Evolutionary conservation across 331 rosid genomes (phyloP), one percentile per base, ranked within the genome.

Genomic region (Spiraea crenata): DNA sequence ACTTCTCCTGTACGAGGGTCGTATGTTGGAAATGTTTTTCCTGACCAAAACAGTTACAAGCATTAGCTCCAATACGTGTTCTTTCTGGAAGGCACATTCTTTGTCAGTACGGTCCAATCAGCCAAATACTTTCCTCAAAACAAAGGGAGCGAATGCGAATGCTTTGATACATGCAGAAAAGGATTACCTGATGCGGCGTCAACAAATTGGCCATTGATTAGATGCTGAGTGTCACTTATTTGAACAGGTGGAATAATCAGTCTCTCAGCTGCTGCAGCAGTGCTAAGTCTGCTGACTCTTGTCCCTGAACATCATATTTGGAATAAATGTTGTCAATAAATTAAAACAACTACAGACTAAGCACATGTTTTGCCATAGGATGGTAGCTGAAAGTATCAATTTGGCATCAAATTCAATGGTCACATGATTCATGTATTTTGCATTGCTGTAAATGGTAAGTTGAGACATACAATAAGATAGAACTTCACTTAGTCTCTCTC

Each of bases 121-220:
- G 63, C 13, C 13, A 17, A 60, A 44, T 44, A 46, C 51, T 39
- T 46, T 15, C 6, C 44, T 34, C 3, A 31, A 73, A 34, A 52
- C 12, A 63, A 35, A 19, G 38, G 17, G 12, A 41, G 1, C 11
- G 6, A 34, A 9, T 45, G 74, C 14, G 8, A 38, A 51, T 46
- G 9, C n/a, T 11, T 14, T n/a, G 62, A 4, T 73, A 12, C 1
- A 72, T 11, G 44, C 67, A 45, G 45, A 69, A 41, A 35, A n/a
- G 16, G 14, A 54, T 65, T 66, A 91, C 97, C 97, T 45, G 97
- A 91, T 57, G 79, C 88, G 69, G 96, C 72, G 83, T 92, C 92
- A n/a, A 92, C 90, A 77, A 92, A 92, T 35, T 81, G 76, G 1
- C 98, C 98, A 84, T 92, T 85, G 49, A 92, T 92, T 11, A 89